A percentile compares a stretch with the other conserved stretches of the same genome.
Evolutionary conservation across 495 filamentous ascomycete genomes (phyloP).

Genomic region (Lasiosphaeria hispida): DNA sequence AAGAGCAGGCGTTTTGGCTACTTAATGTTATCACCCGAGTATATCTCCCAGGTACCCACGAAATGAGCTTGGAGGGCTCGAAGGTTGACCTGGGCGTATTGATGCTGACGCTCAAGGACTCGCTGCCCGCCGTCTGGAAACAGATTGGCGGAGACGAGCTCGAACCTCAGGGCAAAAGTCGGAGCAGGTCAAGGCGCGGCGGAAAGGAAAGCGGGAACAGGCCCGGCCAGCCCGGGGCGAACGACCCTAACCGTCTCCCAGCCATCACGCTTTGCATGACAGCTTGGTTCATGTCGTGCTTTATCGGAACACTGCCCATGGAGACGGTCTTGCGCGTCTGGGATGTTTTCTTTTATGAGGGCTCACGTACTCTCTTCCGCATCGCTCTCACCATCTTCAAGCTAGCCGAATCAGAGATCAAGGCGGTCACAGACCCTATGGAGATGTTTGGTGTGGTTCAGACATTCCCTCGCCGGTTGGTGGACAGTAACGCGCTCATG

Average conservation of each 20-base stretch:
- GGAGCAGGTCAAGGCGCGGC: slow-evolving; percentile 37
- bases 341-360: slow-evolving; percentile 96
- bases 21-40: slow-evolving; percentile 85
- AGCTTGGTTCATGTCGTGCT: slow-evolving; percentile 98
- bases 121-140: slow-evolving; percentile 80
- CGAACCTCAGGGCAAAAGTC: slow-evolving; percentile 45
- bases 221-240: slow-evolving; percentile 15
- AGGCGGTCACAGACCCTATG: slow-evolving; percentile 80
- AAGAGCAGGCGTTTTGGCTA: slow-evolving; percentile 94
- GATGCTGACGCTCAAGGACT: slow-evolving; percentile 79
- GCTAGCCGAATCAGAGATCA: slow-evolving; percentile 78
- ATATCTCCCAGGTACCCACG: slow-evolving; percentile 90
- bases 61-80: slow-evolving; percentile 84
- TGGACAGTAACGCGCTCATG: slow-evolving; percentile 79
- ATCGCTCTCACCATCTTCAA: slow-evolving; percentile 93
- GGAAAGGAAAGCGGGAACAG: slow-evolving; percentile 25
- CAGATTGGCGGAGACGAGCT: slow-evolving; percentile 80
- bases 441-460: slow-evolving; percentile 96
- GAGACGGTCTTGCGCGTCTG: slow-evolving; percentile 89
- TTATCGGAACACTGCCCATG: slow-evolving; percentile 87
- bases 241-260: slow-evolving; percentile 61
- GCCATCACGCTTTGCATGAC: slow-evolving; percentile 91
- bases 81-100: slow-evolving; percentile 94
- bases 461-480: slow-evolving; percentile 72
- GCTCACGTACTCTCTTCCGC: slow-evolving; percentile 90